These are phyloP conservation scores for Trichosporon asahii DNA, from an alignment of 1,284 basidiomycete genomes.

Conservation along the genomic window DNA sequence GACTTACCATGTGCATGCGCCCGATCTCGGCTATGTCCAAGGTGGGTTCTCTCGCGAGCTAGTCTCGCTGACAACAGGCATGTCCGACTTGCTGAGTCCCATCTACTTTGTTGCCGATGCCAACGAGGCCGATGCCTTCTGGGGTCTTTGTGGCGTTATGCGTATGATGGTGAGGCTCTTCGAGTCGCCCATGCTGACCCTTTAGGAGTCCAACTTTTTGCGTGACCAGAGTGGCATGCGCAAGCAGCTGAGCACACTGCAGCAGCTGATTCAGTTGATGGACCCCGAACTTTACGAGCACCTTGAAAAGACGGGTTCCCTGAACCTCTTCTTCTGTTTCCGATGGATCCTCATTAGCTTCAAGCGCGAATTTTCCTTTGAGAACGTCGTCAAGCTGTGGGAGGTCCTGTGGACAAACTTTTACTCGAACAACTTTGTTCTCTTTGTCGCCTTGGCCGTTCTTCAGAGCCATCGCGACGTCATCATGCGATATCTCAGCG, in stretches of 20 bases:
- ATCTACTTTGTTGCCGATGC: constrained; percentile 86
- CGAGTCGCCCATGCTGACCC: constrained; percentile 56
- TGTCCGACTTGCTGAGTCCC: constrained; percentile 94
- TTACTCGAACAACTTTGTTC: constrained; percentile 80
- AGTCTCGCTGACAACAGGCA: no score
- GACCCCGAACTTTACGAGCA: constrained; percentile 89
- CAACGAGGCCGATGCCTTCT: constrained; percentile 86
- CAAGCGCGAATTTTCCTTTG: constrained; percentile 92
- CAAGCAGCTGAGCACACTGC: constrained; percentile 80
- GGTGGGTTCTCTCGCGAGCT: constrained; percentile 28
- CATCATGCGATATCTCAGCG: constrained; percentile 85
- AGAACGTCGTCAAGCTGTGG: constrained; percentile 85
- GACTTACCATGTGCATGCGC: constrained; percentile 89
- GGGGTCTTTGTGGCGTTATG: constrained; percentile 95
- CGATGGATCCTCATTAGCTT: constrained; percentile 75
- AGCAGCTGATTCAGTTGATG: constrained; percentile 86
- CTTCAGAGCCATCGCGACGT: constrained; percentile 91
- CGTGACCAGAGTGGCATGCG: constrained; percentile 99
- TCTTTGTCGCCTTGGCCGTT: constrained; percentile 90
- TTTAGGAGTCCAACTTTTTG: constrained; percentile 76
- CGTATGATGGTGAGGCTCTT: constrained; percentile 68
- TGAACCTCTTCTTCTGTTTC: constrained; percentile 98
- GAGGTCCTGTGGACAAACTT: constrained; percentile 92
- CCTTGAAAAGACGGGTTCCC: constrained; percentile 75
- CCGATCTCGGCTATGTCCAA: constrained; percentile 64